Evolutionary conservation across 352 stramenopile genomes (phyloP).

Genomic region (Elongisporangium prolatum): DNA sequence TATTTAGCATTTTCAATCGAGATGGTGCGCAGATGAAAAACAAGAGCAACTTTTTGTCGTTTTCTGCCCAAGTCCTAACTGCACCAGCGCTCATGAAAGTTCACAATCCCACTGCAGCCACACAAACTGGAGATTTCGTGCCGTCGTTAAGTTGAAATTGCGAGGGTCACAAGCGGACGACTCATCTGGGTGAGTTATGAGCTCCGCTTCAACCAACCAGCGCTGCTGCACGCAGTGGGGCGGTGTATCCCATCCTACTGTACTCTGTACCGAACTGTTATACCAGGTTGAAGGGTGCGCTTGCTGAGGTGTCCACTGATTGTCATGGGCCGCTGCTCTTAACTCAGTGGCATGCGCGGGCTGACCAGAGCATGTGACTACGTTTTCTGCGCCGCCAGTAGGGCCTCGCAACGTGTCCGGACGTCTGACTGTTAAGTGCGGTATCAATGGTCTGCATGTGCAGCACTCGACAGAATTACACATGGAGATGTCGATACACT

Average conservation of each 20-base stretch:
- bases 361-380: neutral
- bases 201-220: neutral
- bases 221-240: neutral
- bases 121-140: neutral
- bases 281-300: neutral
- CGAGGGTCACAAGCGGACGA: neutral
- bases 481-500: neutral
- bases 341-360: neutral
- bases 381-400: neutral
- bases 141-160: neutral
- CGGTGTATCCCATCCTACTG: neutral
- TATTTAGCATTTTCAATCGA: neutral
- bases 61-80: neutral
- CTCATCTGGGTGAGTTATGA: conserved; percentile 1
- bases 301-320: neutral
- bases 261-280: neutral
- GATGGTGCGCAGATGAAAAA: neutral
- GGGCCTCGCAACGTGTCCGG: neutral
- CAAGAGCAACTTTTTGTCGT: neutral
- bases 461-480: neutral
- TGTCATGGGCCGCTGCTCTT: neutral
- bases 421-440: neutral
- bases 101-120: neutral
- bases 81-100: neutral
- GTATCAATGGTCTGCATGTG: neutral